Evolutionary conservation across 2,329 filamentous ascomycete species (phyloP).

Genomic region (Penicillium sp.): DNA sequence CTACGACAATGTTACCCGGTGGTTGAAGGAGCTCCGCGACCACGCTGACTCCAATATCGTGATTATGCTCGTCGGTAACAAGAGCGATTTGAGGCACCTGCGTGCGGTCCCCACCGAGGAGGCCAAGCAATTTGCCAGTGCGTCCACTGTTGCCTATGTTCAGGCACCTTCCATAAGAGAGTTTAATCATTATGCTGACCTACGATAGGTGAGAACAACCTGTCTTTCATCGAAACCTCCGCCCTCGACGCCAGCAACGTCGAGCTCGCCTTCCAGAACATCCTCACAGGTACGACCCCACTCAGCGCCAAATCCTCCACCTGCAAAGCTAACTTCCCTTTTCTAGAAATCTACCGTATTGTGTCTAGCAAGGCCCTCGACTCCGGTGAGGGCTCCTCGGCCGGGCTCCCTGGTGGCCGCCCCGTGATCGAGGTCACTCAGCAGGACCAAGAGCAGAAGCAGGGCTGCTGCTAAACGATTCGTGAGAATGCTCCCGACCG

Average conservation of each 20-base stretch:
- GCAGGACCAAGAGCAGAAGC: slow-evolving; percentile 73
- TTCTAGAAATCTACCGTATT: slow-evolving; percentile 94
- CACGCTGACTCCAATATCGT: slow-evolving; percentile 99
- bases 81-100: slow-evolving; percentile 99
- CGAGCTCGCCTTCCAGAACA: slow-evolving; percentile 98
- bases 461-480: slow-evolving; percentile 43
- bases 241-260: slow-evolving; percentile 98
- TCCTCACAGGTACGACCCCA: slow-evolving; percentile 79
- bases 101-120: slow-evolving; percentile 96
- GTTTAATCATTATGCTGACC: slow-evolving; percentile 14
- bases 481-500: slow-evolving; percentile 25
- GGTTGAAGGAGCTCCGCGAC: slow-evolving; percentile 97
- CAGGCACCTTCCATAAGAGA: not conserved
- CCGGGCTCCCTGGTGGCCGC: slow-evolving; percentile 75
- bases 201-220: slow-evolving; percentile 82
- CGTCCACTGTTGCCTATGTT: slow-evolving; percentile 31
- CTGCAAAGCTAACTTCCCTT: slow-evolving; percentile 15
- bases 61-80: slow-evolving; percentile 99
- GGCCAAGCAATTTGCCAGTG: slow-evolving; percentile 96
- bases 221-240: slow-evolving; percentile 99
- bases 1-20: slow-evolving; percentile 97
- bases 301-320: slow-evolving; percentile 2
- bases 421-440: slow-evolving; percentile 80
- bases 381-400: slow-evolving; percentile 71
- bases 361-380: slow-evolving; percentile 97